Percentiles rank a stretch among this genome's conserved stretches.
These are phyloP conservation scores for Blastomyces parvus DNA, from an alignment of 2,329 filamentous ascomycete species.

Conservation along the genomic window DNA sequence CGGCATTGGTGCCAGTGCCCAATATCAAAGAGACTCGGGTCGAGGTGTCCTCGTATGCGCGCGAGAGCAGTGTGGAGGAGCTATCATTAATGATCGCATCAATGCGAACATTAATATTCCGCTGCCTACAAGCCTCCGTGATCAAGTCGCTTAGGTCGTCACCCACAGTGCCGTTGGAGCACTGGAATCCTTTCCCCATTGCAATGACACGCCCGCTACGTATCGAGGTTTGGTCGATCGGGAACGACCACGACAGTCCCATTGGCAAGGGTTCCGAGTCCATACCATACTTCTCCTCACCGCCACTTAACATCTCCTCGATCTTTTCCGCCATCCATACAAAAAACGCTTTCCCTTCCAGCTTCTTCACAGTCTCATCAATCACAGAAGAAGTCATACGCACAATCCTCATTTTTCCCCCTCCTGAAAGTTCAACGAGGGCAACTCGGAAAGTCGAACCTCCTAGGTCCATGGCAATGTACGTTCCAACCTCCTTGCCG, in stretches of 20 bases:
- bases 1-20: slow-evolving; percentile 56
- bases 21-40: slow-evolving; percentile 56
- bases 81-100: slow-evolving; percentile 57
- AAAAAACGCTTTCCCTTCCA: slow-evolving; percentile 51
- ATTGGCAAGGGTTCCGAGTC: slow-evolving; percentile 40
- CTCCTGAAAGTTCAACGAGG: slow-evolving; percentile 47
- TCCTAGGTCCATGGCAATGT: slow-evolving; percentile 54
- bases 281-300: slow-evolving; percentile 33
- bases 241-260: slow-evolving; percentile 59
- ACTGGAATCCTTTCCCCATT: slow-evolving; percentile 58
- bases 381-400: slow-evolving; percentile 48
- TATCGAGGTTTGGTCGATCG: slow-evolving; percentile 54
- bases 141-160: slow-evolving; percentile 52
- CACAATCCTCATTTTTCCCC: slow-evolving; percentile 45
- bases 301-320: slow-evolving; percentile 41
- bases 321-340: slow-evolving; percentile 58
- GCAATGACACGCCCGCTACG: slow-evolving; percentile 48
- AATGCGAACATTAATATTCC: slow-evolving; percentile 48
- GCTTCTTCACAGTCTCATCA: slow-evolving; percentile 45
- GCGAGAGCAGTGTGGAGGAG: slow-evolving; percentile 51
- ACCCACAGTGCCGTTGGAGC: slow-evolving; percentile 49
- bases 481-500: slow-evolving; percentile 51
- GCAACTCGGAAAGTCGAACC: slow-evolving; percentile 58
- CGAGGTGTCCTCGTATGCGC: slow-evolving; percentile 51
- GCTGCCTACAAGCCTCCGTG: slow-evolving; percentile 47